These are phyloP conservation scores for Sporobolomyces roseus DNA, from an alignment of 768 basidiomycete genomes.

Conservation along the genomic window DNA sequence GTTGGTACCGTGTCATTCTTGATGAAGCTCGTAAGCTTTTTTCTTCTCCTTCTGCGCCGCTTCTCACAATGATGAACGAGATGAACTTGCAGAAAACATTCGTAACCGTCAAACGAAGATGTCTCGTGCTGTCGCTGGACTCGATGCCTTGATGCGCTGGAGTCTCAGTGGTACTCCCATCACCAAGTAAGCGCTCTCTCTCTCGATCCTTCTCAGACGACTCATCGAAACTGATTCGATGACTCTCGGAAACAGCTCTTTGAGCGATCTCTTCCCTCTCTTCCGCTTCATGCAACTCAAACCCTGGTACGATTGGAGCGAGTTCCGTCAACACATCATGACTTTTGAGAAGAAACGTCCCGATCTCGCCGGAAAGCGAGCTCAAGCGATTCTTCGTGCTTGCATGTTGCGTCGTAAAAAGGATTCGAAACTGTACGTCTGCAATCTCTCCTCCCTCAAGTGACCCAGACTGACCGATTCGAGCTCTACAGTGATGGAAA, in stretches of 20 bases:
- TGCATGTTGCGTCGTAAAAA: constrained; percentile 72
- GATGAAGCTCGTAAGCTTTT: constrained; percentile 54
- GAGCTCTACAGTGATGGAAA: constrained; percentile 24
- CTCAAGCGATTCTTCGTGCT: constrained; percentile 65
- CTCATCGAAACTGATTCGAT: too few species aligned
- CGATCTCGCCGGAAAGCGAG: constrained; percentile 62
- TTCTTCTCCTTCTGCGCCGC: constrained; percentile 43
- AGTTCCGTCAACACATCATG: constrained; percentile 57
- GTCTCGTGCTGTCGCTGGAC: constrained; percentile 58
- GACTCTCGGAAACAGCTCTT: too few species aligned
- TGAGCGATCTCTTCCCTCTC: constrained; percentile 75
- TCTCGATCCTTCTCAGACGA: constrained; percentile 63
- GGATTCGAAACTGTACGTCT: constrained; percentile 39
- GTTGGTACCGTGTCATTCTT: constrained; percentile 50
- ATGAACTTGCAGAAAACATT: constrained; percentile 48
- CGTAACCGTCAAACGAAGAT: constrained; percentile 49
- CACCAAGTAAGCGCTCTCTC: constrained; percentile 53
- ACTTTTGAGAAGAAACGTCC: constrained; percentile 57
- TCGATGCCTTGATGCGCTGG: constrained; percentile 62
- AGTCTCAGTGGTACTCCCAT: constrained; percentile 61
- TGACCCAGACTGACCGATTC: neutral
- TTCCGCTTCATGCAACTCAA: constrained; percentile 62
- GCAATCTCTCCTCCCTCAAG: neutral
- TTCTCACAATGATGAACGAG: too few species aligned
- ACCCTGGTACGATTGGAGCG: constrained; percentile 64